Percentiles rank a stretch among this genome's conserved stretches.
Evolutionary conservation across 1,139 yeast species (phyloP).

Genomic region (Hyphopichia khmerensis): DNA sequence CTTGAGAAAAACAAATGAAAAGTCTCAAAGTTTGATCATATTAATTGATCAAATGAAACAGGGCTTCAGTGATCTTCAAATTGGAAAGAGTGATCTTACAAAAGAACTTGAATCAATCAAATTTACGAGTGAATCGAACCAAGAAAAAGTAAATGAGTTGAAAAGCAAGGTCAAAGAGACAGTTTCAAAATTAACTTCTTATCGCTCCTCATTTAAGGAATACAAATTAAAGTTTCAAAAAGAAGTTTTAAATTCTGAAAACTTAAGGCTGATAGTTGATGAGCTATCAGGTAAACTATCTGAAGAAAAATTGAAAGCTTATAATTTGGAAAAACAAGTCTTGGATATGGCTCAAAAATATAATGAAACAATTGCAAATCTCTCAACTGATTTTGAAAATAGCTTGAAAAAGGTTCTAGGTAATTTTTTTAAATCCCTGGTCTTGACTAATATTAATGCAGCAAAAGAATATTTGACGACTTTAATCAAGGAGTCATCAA

Average conservation of each 20-base stretch:
- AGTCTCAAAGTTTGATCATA: neutral
- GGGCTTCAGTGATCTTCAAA: neutral
- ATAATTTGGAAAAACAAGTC: neutral
- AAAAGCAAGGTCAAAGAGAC: neutral
- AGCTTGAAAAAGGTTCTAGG: neutral
- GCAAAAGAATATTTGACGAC: neutral
- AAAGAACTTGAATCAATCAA: neutral
- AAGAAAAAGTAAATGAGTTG: neutral
- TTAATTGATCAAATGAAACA: neutral
- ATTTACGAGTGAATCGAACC: neutral
- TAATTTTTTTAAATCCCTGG: neutral
- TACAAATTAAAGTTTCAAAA: neutral
- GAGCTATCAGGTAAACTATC: slow-evolving; percentile 1
- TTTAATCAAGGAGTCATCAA: too few relatives aligned
- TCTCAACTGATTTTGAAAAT: neutral
- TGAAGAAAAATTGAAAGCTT: neutral
- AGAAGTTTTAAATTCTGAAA: neutral
- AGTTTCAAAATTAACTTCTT: neutral
- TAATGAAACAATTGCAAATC: neutral
- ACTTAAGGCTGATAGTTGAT: neutral
- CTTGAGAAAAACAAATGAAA: neutral
- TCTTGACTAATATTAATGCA: neutral
- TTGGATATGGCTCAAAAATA: neutral
- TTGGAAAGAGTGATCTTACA: neutral
- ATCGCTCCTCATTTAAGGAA: neutral